Evolutionary conservation across 1,139 yeast species (phyloP), one percentile per base, ranked within the genome.

Genomic region (Casaregolazyma suthepensis): DNA sequence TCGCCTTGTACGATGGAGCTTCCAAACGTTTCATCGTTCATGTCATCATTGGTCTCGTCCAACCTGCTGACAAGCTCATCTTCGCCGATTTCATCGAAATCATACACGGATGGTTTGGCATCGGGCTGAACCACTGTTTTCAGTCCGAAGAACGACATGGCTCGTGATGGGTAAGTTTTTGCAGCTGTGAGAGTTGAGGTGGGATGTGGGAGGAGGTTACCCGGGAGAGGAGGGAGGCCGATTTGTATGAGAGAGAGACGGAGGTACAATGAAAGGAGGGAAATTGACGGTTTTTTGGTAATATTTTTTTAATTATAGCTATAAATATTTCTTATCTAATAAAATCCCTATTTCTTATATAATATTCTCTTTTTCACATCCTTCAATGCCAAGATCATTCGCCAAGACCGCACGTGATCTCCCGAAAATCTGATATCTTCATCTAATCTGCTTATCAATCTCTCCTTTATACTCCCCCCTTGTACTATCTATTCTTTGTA

Each of bases 1-100:
- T 89, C 85, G 20, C 48, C 55, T 35, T 49, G 48, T 26, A 69
- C 77, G 7, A 77, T 73, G 53, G 71, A 75, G 48, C 73, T 77
- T 47, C 97, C 97, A 72, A 91, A 91, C 0, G 98, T 91, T 65
- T 88, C 96, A 57, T 83, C 87, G 66, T 91, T 91, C 63, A 88
- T 75, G 52, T 84, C 90, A 67, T 90, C 97, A 56, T 85, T 90
- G 38, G 80, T 83, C 59, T 86, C 94, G 46, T 77, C 78, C 49
- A 80, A 77, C 56, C 77, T 77, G 31, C 80, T 87, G 1, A 90
- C 93, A 55, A 86, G 77, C 2, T 91, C 91, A 53, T 67, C 70
- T 59, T 85, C 51, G 66, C 87, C 87, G 17, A 95, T 84, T 52
- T 89, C 95, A 62, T 88, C 94, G 65, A 87, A 90, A 64, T 87